Base-by-base conservation (phyloP, 805 yeast genomes). In the Yamadazyma scolyti region DNA sequence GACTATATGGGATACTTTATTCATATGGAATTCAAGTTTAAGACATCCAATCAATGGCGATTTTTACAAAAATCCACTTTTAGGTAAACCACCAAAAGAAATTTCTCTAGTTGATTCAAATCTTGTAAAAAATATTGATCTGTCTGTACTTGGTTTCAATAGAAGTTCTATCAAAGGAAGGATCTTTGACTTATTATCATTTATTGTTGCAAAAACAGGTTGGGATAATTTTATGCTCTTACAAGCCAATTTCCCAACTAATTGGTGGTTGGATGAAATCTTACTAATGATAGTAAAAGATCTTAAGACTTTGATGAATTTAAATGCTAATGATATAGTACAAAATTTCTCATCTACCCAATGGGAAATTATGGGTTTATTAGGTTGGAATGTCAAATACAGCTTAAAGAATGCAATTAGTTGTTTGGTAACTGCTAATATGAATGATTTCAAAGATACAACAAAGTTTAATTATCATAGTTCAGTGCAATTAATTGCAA, bases 171-270 rank as follows among this genome's bases (percentile, higher is more conserved):
- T 67, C 2, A 64, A 69, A 68, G 71, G 71, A 7, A 49, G 66
- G 25, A 47, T 58, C 1, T 90, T 86, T 52, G 80, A 79, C 25
- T 56, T 88, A 34, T 56, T 90, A 34, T 77, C 94, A 4, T 65
- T 76, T 6, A 71, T 93, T 42, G 76, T 79, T 3, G 71, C 79
- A 12, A 58, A 68, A 15, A 63, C 79, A 23, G 96, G 96, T 4
- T 90, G 98, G 98, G 86, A 85, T 44, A 74, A 71, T 20, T 55
- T 87, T 20, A 66, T 89, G 42, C 63, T 66, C 34, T 48, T 79
- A 22, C 75, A 96, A 36, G 76, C 88, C 1, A 12, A 78, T 83
- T 1, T 90, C 90, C 57, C 76, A 79, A 47, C 9, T 22, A 9
- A 22, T 22, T 9, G 77, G 33, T 83, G 95, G 89, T 62, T 86